These are phyloP conservation scores for Hymenoscyphus linearis DNA, from an alignment of 2,329 filamentous ascomycete genomes.

Conservation along the genomic window DNA sequence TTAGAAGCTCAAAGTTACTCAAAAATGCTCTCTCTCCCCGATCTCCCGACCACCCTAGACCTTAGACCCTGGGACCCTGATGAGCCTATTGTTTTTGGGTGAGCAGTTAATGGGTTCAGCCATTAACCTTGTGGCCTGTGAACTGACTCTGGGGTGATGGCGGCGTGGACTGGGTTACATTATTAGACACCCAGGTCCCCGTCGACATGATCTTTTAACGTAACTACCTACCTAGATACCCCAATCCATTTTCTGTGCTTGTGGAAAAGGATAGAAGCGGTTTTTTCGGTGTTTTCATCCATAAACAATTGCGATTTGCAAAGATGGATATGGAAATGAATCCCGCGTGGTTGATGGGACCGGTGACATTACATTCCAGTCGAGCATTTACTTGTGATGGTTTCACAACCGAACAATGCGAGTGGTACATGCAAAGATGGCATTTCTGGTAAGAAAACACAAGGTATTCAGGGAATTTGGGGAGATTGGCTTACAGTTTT, in stretches of 20 bases:
- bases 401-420: background rate
- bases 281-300: background rate
- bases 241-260: too few species aligned
- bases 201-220: too few species aligned
- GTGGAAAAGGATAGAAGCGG: background rate
- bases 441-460: background rate
- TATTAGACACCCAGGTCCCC: too few species aligned
- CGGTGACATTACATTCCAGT: conserved; percentile 37
- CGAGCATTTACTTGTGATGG: conserved; percentile 27
- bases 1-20: too few species aligned
- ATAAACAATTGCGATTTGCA: background rate
- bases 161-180: too few species aligned
- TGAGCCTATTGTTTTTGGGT: too few species aligned
- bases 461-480: background rate
- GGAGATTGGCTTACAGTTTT: background rate
- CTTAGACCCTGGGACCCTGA: too few species aligned
- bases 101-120: background rate
- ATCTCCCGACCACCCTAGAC: too few species aligned
- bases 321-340: background rate
- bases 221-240: too few species aligned
- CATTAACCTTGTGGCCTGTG: background rate
- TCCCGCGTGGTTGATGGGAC: conserved; percentile 37
- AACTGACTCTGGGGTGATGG: too few species aligned
- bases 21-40: too few species aligned
- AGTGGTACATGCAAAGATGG: background rate